Percentiles rank a stretch among this genome's conserved stretches.
These are phyloP conservation scores for Skeletonema costatum DNA, from an alignment of 108 stramenopile genomes.

Conservation along the genomic window DNA sequence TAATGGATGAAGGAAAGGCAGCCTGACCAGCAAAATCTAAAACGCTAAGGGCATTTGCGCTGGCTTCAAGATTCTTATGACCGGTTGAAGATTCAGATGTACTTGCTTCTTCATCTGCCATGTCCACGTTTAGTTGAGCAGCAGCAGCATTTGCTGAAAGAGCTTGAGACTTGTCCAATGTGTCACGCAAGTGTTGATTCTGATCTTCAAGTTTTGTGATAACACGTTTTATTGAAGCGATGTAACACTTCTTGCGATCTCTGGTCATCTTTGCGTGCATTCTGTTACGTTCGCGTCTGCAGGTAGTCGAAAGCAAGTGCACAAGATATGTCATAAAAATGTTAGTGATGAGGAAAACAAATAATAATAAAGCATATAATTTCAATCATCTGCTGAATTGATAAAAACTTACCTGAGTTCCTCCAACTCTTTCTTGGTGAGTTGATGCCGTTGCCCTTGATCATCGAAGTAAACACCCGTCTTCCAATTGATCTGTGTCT, in stretches of 20 bases:
- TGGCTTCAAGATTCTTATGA: neutral
- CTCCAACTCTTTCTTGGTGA: constrained; percentile 68
- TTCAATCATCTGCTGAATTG: neutral
- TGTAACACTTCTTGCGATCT: constrained; percentile 88
- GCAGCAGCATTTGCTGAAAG: neutral
- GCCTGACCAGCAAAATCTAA: neutral
- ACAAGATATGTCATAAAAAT: constrained; percentile 1
- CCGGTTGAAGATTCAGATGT: neutral
- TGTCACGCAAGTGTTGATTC: constrained; percentile 55
- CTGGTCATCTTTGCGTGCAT: constrained; percentile 96
- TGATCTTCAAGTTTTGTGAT: constrained; percentile 82
- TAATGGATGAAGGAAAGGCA: neutral
- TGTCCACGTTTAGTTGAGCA: neutral
- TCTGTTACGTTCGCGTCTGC: constrained; percentile 91
- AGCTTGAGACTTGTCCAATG: constrained; percentile 38
- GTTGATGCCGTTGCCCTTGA: constrained; percentile 52
- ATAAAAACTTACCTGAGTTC: constrained; percentile 58
- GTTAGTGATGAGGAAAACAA: neutral
- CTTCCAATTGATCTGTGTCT: constrained; percentile 87
- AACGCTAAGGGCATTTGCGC: neutral
- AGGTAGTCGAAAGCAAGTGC: neutral
- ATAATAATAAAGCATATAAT: neutral
- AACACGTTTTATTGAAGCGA: constrained; percentile 76
- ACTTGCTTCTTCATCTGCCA: neutral
- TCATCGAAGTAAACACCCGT: constrained; percentile 73